Percentiles rank a stretch among this genome's conserved stretches.
phyloP scores from a whole-genome alignment of 495 filamentous ascomycete species.

The Hyphodiscus hymeniophilus region DNA sequence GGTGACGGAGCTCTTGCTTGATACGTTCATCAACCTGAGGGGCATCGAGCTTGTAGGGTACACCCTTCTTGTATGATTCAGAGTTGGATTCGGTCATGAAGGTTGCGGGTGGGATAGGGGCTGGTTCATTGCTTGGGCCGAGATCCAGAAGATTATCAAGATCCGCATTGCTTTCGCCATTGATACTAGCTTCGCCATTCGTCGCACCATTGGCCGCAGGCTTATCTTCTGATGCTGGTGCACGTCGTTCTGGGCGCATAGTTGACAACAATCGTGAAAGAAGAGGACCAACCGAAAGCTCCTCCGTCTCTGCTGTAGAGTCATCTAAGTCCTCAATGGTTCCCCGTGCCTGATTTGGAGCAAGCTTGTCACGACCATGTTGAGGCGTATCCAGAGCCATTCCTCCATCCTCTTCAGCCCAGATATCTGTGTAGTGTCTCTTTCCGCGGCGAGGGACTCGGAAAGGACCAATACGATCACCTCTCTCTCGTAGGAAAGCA shows the following conservation, averaged over 20 bases:
- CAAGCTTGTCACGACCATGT: slow-evolving; percentile 52
- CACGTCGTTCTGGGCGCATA: slow-evolving; percentile 74
- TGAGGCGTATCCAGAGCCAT: slow-evolving; percentile 56
- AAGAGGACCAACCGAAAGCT: slow-evolving; percentile 82
- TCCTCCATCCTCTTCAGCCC: slow-evolving; percentile 85
- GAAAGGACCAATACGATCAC: slow-evolving; percentile 75
- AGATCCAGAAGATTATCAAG: slow-evolving; percentile 29
- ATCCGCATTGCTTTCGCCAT: slow-evolving; percentile 44
- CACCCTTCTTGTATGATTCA: slow-evolving; percentile 49
- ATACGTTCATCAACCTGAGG: slow-evolving; percentile 78
- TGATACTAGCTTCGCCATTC: slow-evolving; percentile 43
- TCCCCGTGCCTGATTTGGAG: slow-evolving; percentile 75
- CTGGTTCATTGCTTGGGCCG: slow-evolving; percentile 24
- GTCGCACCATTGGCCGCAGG: slow-evolving; percentile 44
- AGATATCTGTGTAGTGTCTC: slow-evolving; percentile 77
- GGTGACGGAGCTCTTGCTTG: slow-evolving; percentile 85
- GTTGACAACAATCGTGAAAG: slow-evolving; percentile 74
- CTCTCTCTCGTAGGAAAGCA: slow-evolving; percentile 83
- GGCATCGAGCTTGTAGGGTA: slow-evolving; percentile 67
- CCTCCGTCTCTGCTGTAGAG: slow-evolving; percentile 74
- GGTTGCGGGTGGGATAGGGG: slow-evolving; percentile 57
- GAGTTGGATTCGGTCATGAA: slow-evolving; percentile 63
- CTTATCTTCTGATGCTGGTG: slow-evolving; percentile 48
- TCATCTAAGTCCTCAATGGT: slow-evolving; percentile 80
- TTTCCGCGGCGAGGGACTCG: slow-evolving; percentile 80